phyloP scores from a whole-genome alignment of 768 basidiomycete species.

The Crassisporium funariophilum region DNA sequence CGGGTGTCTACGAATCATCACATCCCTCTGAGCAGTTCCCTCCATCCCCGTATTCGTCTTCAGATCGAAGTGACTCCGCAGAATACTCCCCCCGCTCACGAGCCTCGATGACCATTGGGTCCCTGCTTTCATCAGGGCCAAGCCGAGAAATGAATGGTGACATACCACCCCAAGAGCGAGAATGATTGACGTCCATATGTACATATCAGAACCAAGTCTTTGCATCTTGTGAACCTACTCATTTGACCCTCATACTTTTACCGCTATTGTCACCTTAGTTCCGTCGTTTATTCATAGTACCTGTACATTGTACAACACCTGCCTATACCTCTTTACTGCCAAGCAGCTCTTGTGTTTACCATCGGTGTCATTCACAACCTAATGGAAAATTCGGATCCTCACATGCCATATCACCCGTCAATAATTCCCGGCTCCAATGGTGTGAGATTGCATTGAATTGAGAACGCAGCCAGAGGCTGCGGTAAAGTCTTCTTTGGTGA shows the following conservation, averaged over 20 bases:
- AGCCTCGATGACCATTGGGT: slow-evolving; percentile 80
- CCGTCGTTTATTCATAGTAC: slow-evolving; percentile 11
- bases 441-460: slow-evolving; percentile 10
- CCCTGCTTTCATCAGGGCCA: slow-evolving; percentile 56
- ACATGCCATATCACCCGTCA: neutral
- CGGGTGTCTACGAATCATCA: slow-evolving; percentile 41
- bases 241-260: no score
- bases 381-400: no score
- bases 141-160: slow-evolving; percentile 41
- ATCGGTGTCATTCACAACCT: no score
- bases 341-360: slow-evolving; percentile 2
- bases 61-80: slow-evolving; percentile 63
- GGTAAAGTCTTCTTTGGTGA: slow-evolving; percentile 1
- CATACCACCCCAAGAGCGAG: slow-evolving; percentile 27
- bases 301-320: slow-evolving; percentile 17
- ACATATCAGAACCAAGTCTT: no score
- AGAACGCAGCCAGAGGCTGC: no score
- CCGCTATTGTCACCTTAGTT: slow-evolving; percentile 1
- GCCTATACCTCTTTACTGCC: slow-evolving; percentile 4
- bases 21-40: slow-evolving; percentile 54
- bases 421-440: neutral
- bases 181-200: slow-evolving; percentile 26
- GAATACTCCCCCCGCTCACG: slow-evolving; percentile 73
- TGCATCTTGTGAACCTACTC: no score
- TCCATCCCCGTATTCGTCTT: slow-evolving; percentile 75